phyloP scores from a whole-genome alignment of 1,284 basidiomycete genomes.

The Tremellales sp. region DNA sequence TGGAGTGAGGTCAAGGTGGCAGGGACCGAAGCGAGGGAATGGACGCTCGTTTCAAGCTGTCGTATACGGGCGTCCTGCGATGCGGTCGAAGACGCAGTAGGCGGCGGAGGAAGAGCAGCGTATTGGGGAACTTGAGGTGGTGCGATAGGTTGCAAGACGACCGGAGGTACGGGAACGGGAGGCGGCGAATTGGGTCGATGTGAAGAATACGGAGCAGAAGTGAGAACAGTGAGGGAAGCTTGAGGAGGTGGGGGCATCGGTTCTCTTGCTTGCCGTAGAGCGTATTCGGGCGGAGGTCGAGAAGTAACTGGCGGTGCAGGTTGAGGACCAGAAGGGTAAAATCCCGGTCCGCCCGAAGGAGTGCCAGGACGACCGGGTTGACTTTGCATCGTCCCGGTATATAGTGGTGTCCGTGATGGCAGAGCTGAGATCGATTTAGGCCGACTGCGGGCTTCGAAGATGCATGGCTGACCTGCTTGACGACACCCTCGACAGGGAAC shows the following conservation, averaged over 20 bases:
- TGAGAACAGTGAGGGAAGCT: conserved; percentile 17
- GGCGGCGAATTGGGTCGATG: conserved; percentile 1
- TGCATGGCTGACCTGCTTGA: conserved; percentile 38
- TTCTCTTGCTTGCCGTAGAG: conserved; percentile 28
- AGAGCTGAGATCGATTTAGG: conserved; percentile 39
- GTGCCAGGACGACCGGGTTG: conserved; percentile 26
- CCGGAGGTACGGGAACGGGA: neutral
- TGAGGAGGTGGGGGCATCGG: conserved; percentile 36
- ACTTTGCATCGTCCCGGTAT: conserved; percentile 4
- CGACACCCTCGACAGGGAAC: conserved; percentile 45
- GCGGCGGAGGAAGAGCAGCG: neutral
- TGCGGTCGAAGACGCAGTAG: conserved; percentile 1
- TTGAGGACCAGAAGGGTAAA: conserved; percentile 32
- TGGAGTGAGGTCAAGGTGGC: conserved; percentile 10
- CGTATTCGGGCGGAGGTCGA: conserved; percentile 29
- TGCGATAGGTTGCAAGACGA: too few relatives aligned
- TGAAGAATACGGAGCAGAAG: conserved; percentile 10
- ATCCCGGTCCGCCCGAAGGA: conserved; percentile 16
- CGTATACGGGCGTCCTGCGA: conserved; percentile 17
- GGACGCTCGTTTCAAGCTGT: conserved; percentile 19
- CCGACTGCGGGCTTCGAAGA: conserved; percentile 41
- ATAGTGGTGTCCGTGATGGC: conserved; percentile 36
- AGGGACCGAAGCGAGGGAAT: conserved; percentile 16
- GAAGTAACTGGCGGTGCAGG: conserved; percentile 36
- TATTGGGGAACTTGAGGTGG: too few relatives aligned